Conservation (phyloP, 495 filamentous ascomycete genomes). For the Schizothecium vesticola region DNA sequence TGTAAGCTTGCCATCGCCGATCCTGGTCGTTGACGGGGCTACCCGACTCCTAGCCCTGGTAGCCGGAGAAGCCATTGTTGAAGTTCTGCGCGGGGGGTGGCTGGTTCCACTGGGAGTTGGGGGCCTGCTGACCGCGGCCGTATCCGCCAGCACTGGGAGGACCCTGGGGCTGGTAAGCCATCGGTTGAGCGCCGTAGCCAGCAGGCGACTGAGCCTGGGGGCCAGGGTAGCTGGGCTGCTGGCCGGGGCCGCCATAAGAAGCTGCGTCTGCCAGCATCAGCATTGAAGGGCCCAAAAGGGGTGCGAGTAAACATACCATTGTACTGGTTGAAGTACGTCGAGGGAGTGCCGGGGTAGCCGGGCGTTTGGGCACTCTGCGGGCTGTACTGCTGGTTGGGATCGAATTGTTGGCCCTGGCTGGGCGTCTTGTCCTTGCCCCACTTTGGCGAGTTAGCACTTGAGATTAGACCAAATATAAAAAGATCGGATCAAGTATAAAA, state of each 20-base stretch:
- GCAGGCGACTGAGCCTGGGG: constrained; percentile 56
- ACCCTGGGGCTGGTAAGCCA: constrained; percentile 44
- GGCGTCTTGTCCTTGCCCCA: constrained; percentile 99
- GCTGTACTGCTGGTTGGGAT: constrained; percentile 73
- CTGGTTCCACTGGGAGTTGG: constrained; percentile 70
- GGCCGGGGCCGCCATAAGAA: constrained; percentile 44
- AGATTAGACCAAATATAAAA: not conserved
- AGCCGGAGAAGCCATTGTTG: constrained; percentile 55
- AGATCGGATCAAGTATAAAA: not conserved
- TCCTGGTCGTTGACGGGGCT: not conserved
- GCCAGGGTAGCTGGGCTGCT: constrained; percentile 47
- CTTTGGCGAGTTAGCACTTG: constrained; percentile 46
- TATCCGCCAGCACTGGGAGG: constrained; percentile 76
- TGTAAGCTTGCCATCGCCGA: constrained; percentile 1
- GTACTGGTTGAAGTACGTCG: constrained; percentile 92
- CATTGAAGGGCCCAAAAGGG: constrained; percentile 17
- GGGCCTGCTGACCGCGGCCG: constrained; percentile 71
- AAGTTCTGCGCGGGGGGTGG: constrained; percentile 52
- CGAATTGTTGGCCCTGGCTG: constrained; percentile 68
- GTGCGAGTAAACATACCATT: constrained; percentile 55
- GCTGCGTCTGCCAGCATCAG: constrained; percentile 24
- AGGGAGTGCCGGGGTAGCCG: constrained; percentile 65
- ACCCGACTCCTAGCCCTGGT: constrained; percentile 45
- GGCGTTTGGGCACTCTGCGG: constrained; percentile 54
- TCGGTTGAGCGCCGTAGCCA: constrained; percentile 57